phyloP scores from a whole-genome alignment of 2,329 filamentous ascomycete species.

The Gaeumannomyces tritici region DNA sequence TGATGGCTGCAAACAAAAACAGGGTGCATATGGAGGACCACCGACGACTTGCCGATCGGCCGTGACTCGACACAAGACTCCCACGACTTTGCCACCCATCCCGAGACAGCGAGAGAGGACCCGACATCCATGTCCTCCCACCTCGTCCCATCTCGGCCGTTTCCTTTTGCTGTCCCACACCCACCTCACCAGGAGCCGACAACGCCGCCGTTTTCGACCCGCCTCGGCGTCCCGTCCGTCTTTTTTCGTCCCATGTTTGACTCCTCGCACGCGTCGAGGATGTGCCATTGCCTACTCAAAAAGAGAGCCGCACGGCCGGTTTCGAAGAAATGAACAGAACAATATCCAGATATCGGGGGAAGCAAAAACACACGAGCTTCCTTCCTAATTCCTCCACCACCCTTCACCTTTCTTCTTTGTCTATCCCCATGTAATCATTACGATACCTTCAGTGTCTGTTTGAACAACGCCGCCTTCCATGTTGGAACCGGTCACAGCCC shows the following conservation, averaged over 20 bases:
- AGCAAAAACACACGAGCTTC: background rate
- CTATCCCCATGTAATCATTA: background rate
- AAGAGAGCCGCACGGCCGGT: background rate
- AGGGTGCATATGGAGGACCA: background rate
- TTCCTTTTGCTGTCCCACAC: background rate
- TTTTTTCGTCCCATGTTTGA: background rate
- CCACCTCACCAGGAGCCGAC: background rate
- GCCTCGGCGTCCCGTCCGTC: background rate
- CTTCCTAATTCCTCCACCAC: background rate
- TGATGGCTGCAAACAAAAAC: background rate
- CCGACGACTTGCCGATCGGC: background rate
- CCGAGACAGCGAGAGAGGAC: no score
- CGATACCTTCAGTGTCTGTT: background rate
- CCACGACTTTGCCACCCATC: background rate
- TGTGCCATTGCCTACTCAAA: background rate
- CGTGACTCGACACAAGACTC: background rate
- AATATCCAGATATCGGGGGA: background rate
- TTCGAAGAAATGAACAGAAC: background rate
- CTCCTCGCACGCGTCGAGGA: background rate
- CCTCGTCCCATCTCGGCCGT: background rate
- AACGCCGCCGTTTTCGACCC: background rate
- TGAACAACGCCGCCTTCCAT: background rate
- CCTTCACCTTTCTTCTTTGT: background rate
- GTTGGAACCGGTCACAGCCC: background rate
- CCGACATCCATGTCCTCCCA: background rate